These are phyloP conservation scores for Articulospora tetracladia DNA, from an alignment of 495 filamentous ascomycete species.

Conservation along the genomic window DNA sequence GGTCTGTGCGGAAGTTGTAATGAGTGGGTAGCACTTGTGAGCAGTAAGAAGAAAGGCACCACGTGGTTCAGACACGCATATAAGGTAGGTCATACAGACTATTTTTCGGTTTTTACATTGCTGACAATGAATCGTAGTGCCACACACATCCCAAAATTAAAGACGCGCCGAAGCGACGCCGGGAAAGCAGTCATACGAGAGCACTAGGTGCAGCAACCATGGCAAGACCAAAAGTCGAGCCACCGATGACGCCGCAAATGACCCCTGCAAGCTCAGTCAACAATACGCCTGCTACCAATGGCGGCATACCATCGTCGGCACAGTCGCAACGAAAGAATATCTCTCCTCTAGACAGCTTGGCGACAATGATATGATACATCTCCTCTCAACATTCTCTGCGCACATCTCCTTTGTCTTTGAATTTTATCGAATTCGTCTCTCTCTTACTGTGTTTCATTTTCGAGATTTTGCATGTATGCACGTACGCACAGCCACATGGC, in stretches of 20 bases:
- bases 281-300: constrained; percentile 18
- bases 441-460: neutral
- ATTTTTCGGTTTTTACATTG: neutral
- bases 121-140: constrained; percentile 47
- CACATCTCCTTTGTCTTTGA: neutral
- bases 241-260: constrained; percentile 25
- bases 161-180: constrained; percentile 65
- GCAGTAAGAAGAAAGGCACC: constrained; percentile 82
- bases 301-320: neutral
- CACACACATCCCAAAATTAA: constrained; percentile 72
- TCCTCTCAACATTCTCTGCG: neutral
- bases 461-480: neutral
- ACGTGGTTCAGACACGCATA: constrained; percentile 84
- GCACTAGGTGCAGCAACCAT: constrained; percentile 19
- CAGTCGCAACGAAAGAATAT: constrained; percentile 10
- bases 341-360: constrained; percentile 16
- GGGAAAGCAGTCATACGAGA: constrained; percentile 53
- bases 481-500: neutral
- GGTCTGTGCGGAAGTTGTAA: constrained; percentile 72
- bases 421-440: neutral
- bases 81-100: constrained; percentile 51
- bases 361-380: constrained; percentile 20
- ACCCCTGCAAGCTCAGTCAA: constrained; percentile 18
- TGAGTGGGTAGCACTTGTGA: constrained; percentile 75
- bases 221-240: constrained; percentile 24